Percentiles rank a stretch among this genome's conserved stretches.
Conservation (phyloP, 2,329 filamentous ascomycete genomes). For the Beauveria rudraprayagi region DNA sequence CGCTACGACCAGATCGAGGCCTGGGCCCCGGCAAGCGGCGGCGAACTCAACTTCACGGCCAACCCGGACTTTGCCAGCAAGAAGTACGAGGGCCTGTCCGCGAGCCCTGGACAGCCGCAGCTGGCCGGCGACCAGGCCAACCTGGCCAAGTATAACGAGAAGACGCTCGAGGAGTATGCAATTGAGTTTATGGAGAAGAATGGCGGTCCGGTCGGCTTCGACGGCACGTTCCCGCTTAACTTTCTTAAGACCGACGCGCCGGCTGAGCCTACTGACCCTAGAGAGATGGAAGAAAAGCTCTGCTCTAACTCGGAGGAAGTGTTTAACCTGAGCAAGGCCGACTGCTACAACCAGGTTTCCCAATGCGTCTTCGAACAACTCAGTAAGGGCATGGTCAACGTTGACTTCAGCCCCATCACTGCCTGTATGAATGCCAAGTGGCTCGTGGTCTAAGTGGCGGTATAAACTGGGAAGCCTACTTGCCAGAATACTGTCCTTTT, state of each 20-base stretch:
- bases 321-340: neutral
- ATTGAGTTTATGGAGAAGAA: constrained; percentile 3
- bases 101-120: constrained; percentile 1
- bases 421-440: neutral
- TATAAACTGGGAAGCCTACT: too few species aligned
- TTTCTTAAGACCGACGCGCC: neutral
- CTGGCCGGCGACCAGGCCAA: neutral
- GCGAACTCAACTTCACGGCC: neutral
- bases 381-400: neutral
- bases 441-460: neutral
- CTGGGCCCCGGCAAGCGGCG: neutral
- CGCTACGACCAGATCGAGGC: neutral
- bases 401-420: neutral
- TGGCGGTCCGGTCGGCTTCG: neutral
- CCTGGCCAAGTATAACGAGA: neutral
- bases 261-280: neutral
- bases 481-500: too few species aligned
- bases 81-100: neutral
- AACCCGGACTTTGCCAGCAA: neutral
- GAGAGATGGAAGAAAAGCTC: neutral
- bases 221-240: neutral
- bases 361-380: neutral
- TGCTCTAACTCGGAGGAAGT: neutral
- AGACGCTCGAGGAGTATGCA: neutral
- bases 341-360: neutral